phyloP scores from a whole-genome alignment of 1,139 yeast species.

The Hemisphaericaspora xylofermentans region DNA sequence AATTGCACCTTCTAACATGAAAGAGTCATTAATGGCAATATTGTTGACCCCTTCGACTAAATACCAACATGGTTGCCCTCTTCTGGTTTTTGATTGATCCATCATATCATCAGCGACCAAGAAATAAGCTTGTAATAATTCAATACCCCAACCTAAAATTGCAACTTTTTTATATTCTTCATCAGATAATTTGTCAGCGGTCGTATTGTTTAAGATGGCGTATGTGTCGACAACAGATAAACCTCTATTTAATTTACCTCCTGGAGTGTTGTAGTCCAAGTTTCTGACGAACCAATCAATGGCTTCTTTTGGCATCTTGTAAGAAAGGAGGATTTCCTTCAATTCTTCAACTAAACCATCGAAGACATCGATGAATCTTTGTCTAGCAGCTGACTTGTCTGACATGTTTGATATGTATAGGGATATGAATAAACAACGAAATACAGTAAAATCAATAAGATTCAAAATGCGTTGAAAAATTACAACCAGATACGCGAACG shows the following conservation, averaged over 20 bases:
- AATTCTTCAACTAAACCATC: slow-evolving; percentile 80
- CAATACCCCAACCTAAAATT: slow-evolving; percentile 93
- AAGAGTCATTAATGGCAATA: slow-evolving; percentile 95
- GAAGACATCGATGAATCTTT: slow-evolving; percentile 71
- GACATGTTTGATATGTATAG: slow-evolving; percentile 15
- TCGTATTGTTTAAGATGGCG: slow-evolving; percentile 67
- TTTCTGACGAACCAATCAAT: slow-evolving; percentile 78
- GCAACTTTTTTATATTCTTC: slow-evolving; percentile 84
- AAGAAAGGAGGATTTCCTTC: slow-evolving; percentile 56
- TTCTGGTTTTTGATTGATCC: slow-evolving; percentile 96
- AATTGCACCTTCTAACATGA: slow-evolving; percentile 95
- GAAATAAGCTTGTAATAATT: slow-evolving; percentile 93
- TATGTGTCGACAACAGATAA: slow-evolving; percentile 93
- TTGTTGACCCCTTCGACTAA: slow-evolving; percentile 75
- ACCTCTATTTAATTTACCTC: slow-evolving; percentile 97
- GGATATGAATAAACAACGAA: neutral
- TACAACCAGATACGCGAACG: neutral
- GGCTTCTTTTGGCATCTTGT: slow-evolving; percentile 87
- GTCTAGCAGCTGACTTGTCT: slow-evolving; percentile 44
- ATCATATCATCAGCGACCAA: slow-evolving; percentile 98
- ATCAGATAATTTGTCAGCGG: slow-evolving; percentile 55
- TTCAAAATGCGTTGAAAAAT: neutral
- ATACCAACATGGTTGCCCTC: slow-evolving; percentile 99
- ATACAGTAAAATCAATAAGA: neutral
- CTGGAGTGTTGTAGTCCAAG: slow-evolving; percentile 86